Evolutionary conservation across 345 rosid genomes (phyloP).

Genomic region (Eucalyptus coolabah): DNA sequence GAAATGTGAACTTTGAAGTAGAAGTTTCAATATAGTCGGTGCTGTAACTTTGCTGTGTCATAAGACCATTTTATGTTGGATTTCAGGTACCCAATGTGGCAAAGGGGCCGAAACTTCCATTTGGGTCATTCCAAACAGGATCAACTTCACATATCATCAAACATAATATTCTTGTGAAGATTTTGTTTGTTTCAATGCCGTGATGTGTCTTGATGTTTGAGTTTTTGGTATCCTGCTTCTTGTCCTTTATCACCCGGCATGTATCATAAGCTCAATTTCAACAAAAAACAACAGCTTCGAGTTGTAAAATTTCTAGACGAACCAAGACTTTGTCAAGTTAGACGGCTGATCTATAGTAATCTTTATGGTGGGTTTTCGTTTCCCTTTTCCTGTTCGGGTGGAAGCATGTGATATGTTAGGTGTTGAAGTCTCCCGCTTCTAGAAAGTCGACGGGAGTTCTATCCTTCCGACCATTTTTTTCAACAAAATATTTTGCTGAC

Average conservation of each 20-base stretch:
- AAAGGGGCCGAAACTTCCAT: not conserved
- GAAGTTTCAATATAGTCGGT: not conserved
- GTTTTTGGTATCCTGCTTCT: not conserved
- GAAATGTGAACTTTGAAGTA: not conserved
- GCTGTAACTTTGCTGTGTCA: not conserved
- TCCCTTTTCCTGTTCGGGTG: not conserved
- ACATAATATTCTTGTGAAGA: not conserved
- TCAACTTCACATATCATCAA: not conserved
- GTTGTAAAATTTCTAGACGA: not conserved
- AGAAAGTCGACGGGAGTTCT: not conserved
- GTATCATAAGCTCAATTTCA: not conserved
- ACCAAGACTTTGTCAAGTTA: not conserved
- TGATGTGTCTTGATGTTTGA: not conserved
- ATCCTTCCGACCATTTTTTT: not conserved
- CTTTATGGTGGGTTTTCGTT: not conserved
- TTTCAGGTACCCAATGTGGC: not conserved
- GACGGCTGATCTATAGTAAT: not conserved
- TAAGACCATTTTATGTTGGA: not conserved
- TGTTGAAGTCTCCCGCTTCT: not conserved
- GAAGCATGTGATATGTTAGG: not conserved
- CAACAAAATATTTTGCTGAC: not conserved
- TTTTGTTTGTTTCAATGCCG: not conserved
- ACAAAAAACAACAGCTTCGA: not conserved
- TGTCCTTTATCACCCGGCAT: not conserved
- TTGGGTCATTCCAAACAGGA: not conserved